phyloP scores from a whole-genome alignment of 2,329 filamentous ascomycete genomes.

The Lecanoromycetidae sp. region DNA sequence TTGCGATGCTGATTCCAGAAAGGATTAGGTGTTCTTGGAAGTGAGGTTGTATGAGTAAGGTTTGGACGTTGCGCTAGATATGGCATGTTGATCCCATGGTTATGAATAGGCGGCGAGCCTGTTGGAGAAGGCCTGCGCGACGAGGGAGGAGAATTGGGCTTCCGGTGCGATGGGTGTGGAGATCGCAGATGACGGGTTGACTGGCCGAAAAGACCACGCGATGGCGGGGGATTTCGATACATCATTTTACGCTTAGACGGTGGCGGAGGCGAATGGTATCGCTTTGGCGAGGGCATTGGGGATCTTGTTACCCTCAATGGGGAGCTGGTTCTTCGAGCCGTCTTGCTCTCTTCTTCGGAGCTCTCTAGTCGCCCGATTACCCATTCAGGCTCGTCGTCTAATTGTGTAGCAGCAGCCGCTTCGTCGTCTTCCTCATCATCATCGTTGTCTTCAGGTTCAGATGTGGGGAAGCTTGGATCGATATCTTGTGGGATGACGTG shows the following conservation, averaged over 20 bases:
- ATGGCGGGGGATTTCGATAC: conserved; percentile 27
- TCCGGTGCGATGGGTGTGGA: conserved; percentile 50
- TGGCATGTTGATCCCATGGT: conserved; percentile 39
- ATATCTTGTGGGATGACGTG: conserved; percentile 86
- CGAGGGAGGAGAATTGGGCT: conserved; percentile 37
- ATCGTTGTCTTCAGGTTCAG: conserved; percentile 77
- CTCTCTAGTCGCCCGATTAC: conserved; percentile 61
- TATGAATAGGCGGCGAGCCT: conserved; percentile 33
- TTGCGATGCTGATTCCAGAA: conserved; percentile 42
- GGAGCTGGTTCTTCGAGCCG: conserved; percentile 21
- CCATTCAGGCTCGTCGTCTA: conserved; percentile 58
- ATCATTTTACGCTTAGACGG: conserved; percentile 25
- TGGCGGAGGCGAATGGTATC: conserved; percentile 41
- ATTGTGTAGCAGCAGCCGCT: conserved; percentile 40
- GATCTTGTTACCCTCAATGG: conserved; percentile 30
- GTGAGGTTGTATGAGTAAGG: conserved; percentile 68
- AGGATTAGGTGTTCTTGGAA: conserved; percentile 65
- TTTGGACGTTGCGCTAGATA: conserved; percentile 51
- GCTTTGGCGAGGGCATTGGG: conserved; percentile 47
- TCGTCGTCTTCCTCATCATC: conserved; percentile 57
- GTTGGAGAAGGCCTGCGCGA: conserved; percentile 31
- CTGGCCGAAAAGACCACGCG: conserved; percentile 51
- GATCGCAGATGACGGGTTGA: conserved; percentile 62
- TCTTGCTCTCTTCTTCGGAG: conserved; percentile 43
- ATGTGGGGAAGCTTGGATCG: conserved; percentile 92